Evolutionary conservation across 192 early-diverging fungal genomes (phyloP), one percentile per base, ranked within the genome.

Genomic region (Piromyces finnis): DNA sequence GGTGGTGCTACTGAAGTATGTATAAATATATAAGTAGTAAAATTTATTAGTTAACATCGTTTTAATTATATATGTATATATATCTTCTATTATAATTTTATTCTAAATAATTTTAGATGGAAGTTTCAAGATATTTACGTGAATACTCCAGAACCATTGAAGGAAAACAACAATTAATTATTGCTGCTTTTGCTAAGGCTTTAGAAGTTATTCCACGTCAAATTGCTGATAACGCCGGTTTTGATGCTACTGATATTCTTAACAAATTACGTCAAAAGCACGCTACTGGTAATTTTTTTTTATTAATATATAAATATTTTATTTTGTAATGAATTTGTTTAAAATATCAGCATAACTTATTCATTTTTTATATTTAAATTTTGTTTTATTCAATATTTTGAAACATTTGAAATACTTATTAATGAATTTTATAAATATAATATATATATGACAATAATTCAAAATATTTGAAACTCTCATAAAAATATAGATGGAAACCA

Each of bases 171-270:
- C 97, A 99, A 88, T 91, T 99, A 86, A 93, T 99, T 41, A 92
- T 98, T 86, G 90, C 92, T 29, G 94, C 96, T 2, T 96, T 94
- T 85, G 96, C 96, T 80, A 95, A 95, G 84, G 95, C 97, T 5
- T 89, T 99, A 36, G 97, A 99, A 84, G 91, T 97, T 29, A 97
- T 99, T 81, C 96, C 97, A n/a, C 92, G 97, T 86, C 96, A 98
- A 87, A 89, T 99, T 28, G 95, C 94, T 87, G 95, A 96, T 85
- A 99, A 99, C 86, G 96, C 97, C 29, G 97, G 97, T 81, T 98
- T 99, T 81, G 97, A 99, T 84, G 93, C 96, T 18, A 99, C 96
- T 26, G 96, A 98, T 85, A 94, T 99, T 80, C 88, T 99, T 80
- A 98, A 98, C 87, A 94, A 97, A 88, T 87, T 99, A 79, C 92